phyloP scores from a whole-genome alignment of 208 protist genomes.

The Strigomonas culicis region DNA sequence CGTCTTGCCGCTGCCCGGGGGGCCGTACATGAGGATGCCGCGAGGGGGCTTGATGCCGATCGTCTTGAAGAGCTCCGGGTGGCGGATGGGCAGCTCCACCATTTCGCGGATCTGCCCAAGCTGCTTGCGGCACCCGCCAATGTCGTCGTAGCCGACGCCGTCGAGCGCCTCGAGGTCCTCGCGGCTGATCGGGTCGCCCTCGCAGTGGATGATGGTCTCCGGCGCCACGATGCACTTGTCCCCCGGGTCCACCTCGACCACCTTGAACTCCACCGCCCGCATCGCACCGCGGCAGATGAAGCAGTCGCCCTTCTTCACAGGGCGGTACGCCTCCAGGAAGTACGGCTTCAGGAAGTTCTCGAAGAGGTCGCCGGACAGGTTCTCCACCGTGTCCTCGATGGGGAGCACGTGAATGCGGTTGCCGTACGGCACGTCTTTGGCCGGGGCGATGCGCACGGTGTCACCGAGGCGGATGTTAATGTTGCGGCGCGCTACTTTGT shows the following conservation, averaged over 20 bases:
- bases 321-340: constrained; percentile 99
- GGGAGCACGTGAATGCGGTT: constrained; percentile 99
- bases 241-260: constrained; percentile 98
- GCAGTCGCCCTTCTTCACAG: constrained; percentile 98
- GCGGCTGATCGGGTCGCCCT: constrained; percentile 99
- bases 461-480: constrained; percentile 98
- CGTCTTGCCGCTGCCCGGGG: constrained; percentile 99
- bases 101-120: constrained; percentile 99
- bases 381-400: constrained; percentile 99
- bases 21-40: constrained; percentile 99
- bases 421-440: constrained; percentile 97
- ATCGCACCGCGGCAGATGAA: constrained; percentile 98
- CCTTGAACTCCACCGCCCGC: constrained; percentile 99
- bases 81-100: constrained; percentile 99
- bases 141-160: constrained; percentile 98
- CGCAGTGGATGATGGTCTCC: constrained; percentile 99
- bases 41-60: constrained; percentile 98
- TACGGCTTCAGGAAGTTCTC: constrained; percentile 99
- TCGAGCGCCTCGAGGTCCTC: constrained; percentile 99
- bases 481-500: constrained; percentile 99
- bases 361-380: constrained; percentile 99
- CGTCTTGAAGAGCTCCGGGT: constrained; percentile 98
- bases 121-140: constrained; percentile 99
- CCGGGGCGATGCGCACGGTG: constrained; percentile 95
- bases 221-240: constrained; percentile 98